Percentiles rank a stretch among this genome's conserved stretches.
Evolutionary conservation across 257 asterid genomes (phyloP).

Genomic region (Cruciata laevipes): DNA sequence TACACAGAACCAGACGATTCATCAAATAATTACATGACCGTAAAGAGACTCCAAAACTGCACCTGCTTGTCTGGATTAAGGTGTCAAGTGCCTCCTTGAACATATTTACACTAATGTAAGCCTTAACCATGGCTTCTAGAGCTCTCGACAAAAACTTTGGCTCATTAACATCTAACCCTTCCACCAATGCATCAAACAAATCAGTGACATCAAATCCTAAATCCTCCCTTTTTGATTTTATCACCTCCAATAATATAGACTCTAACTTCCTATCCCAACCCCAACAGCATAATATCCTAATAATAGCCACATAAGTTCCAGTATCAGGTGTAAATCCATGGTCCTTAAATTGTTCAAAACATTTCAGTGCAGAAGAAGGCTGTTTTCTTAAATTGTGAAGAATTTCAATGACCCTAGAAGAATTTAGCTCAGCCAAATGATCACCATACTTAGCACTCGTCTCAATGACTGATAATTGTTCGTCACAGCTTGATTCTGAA

Average conservation of each 20-base stretch:
- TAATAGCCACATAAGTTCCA: conserved; percentile 44
- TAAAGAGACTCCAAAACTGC: conserved; percentile 42
- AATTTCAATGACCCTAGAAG: conserved; percentile 47
- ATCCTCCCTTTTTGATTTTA: conserved; percentile 29
- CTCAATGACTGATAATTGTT: conserved; percentile 12
- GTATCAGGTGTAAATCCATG: conserved; percentile 50
- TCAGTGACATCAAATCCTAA: conserved; percentile 42
- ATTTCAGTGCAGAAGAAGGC: conserved; percentile 42
- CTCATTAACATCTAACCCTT: conserved; percentile 41
- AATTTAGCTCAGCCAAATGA: conserved; percentile 20
- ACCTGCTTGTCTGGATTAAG: conserved; percentile 34
- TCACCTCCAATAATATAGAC: conserved; percentile 44
- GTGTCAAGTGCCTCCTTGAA: conserved; percentile 61
- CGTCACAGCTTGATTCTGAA: conserved; percentile 51
- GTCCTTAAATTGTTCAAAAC: conserved; percentile 37
- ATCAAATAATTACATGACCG: conserved; percentile 58
- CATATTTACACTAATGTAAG: conserved; percentile 48
- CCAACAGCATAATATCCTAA: conserved; percentile 57
- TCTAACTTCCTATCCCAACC: conserved; percentile 41
- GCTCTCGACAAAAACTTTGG: conserved; percentile 37
- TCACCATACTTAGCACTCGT: conserved; percentile 5
- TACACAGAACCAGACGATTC: conserved; percentile 48
- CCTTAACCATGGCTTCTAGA: conserved; percentile 50
- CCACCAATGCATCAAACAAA: conserved; percentile 56
- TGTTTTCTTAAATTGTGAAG: conserved; percentile 41